Percentiles rank a stretch among this genome's conserved stretches.
Evolutionary conservation across 441 rosid genomes (phyloP).

Genomic region (Syzygium malaccense): DNA sequence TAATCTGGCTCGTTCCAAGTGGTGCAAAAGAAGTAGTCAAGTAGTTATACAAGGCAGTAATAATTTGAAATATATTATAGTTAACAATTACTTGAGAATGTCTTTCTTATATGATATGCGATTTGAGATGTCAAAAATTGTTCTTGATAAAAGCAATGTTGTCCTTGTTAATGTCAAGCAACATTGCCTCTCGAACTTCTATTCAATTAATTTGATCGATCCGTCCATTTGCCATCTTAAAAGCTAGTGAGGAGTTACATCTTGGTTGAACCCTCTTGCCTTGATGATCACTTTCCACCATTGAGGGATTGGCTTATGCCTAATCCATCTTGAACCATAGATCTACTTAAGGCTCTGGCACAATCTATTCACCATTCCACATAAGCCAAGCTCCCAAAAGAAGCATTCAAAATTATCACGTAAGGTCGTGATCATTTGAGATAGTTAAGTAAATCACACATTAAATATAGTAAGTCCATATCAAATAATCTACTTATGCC

Average conservation of each 20-base stretch:
- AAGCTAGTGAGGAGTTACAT: neutral
- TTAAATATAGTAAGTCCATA: neutral
- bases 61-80: neutral
- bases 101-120: neutral
- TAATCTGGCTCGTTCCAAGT: neutral
- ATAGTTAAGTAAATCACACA: neutral
- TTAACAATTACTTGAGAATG: neutral
- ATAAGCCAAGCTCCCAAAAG: neutral
- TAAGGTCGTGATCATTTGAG: neutral
- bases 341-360: neutral
- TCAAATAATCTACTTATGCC: neutral
- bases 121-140: neutral
- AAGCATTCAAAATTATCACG: neutral
- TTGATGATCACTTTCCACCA: neutral
- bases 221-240: neutral
- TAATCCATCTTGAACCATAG: neutral
- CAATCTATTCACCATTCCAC: neutral
- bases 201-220: neutral
- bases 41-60: neutral
- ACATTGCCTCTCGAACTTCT: neutral
- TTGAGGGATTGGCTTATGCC: neutral
- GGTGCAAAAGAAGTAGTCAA: neutral
- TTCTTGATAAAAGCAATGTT: neutral
- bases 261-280: neutral
- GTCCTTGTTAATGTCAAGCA: too few species aligned